phyloP scores from a whole-genome alignment of 306 rosid species.

The Chamaecrista fasciculata region DNA sequence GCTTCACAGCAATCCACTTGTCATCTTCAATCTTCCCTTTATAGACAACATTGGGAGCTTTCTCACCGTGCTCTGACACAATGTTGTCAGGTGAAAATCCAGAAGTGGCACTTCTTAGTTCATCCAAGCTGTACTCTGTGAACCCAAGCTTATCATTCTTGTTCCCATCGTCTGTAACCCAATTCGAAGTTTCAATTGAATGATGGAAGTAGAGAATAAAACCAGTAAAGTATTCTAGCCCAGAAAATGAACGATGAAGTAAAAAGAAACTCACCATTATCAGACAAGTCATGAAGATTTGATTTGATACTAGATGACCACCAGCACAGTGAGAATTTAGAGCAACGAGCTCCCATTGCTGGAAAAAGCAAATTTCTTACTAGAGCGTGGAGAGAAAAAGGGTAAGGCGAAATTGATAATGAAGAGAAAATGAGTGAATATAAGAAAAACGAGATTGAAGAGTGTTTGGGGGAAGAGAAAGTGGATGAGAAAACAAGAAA shows the following conservation, averaged over 20 bases:
- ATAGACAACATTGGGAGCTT: slow-evolving; percentile 97
- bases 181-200: slow-evolving; percentile 19
- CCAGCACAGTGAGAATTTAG: slow-evolving; percentile 76
- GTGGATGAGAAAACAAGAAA: slow-evolving; percentile 20
- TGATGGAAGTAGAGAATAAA: background rate
- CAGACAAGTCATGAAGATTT: slow-evolving; percentile 58
- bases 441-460: slow-evolving; percentile 20
- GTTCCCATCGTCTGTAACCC: slow-evolving; percentile 60
- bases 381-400: background rate
- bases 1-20: slow-evolving; percentile 76
- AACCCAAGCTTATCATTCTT: slow-evolving; percentile 60
- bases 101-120: slow-evolving; percentile 70
- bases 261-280: slow-evolving; percentile 45
- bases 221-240: background rate
- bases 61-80: slow-evolving; percentile 98
- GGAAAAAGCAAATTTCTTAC: slow-evolving; percentile 23
- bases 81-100: slow-evolving; percentile 87
- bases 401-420: slow-evolving; percentile 10
- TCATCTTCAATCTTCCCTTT: slow-evolving; percentile 75
- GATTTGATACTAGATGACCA: slow-evolving; percentile 83
- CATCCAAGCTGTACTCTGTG: slow-evolving; percentile 75
- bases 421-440: background rate
- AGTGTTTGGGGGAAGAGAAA: slow-evolving; percentile 57
- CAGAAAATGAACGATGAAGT: slow-evolving; percentile 29
- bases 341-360: slow-evolving; percentile 97